A percentile compares a stretch with the other conserved stretches of the same genome.
phyloP scores from a whole-genome alignment of 495 filamentous ascomycete genomes.

The Daldinia caldariorum region DNA sequence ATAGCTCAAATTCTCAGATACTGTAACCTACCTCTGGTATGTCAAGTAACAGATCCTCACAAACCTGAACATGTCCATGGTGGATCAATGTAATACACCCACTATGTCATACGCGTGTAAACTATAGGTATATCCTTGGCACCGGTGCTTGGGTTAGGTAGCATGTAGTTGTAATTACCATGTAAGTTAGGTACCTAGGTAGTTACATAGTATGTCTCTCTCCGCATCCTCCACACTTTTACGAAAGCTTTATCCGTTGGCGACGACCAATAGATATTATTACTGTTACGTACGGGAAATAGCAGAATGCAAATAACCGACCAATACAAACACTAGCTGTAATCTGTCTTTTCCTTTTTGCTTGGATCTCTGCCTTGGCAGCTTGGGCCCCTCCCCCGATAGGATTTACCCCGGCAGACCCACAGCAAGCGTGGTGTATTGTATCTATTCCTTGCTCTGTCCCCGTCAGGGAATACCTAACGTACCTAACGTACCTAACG shows the following conservation, averaged over 20 bases:
- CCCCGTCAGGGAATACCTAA: not conserved
- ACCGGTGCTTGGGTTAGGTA: not conserved
- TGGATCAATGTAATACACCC: not conserved
- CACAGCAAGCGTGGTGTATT: not conserved
- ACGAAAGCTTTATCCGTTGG: constrained; percentile 15
- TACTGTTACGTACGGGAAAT: constrained; percentile 34
- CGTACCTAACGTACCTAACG: too few relatives aligned
- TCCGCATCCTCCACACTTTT: constrained; percentile 4
- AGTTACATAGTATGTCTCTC: not conserved
- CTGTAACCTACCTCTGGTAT: too few relatives aligned
- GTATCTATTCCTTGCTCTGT: not conserved
- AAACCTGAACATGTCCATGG: not conserved
- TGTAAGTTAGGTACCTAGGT: not conserved
- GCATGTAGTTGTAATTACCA: not conserved
- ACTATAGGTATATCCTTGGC: constrained; percentile 5
- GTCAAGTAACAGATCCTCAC: not conserved
- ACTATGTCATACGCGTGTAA: constrained; percentile 2
- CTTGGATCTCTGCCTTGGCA: constrained; percentile 16
- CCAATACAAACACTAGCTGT: constrained; percentile 18
- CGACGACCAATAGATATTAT: constrained; percentile 13
- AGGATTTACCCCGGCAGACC: constrained; percentile 6
- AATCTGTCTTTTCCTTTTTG: constrained; percentile 25
- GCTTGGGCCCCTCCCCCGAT: constrained; percentile 1
- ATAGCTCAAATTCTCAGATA: too few relatives aligned
- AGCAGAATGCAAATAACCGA: constrained; percentile 17